These are phyloP conservation scores for Ramalina intermedia DNA, from an alignment of 495 filamentous ascomycete species.

Conservation along the genomic window DNA sequence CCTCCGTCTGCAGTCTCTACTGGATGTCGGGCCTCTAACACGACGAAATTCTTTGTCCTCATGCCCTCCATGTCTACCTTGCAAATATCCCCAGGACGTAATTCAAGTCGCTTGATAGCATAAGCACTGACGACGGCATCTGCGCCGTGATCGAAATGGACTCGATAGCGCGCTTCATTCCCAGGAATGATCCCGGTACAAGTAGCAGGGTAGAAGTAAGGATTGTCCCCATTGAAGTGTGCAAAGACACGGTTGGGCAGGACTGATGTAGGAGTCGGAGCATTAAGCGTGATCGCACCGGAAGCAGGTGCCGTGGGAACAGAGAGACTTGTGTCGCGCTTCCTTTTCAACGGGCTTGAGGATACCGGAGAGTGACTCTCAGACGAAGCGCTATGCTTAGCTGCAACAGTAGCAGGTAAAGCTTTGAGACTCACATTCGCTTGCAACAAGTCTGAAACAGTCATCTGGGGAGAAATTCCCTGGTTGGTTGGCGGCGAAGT, in stretches of 20 bases:
- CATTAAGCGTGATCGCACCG: background rate
- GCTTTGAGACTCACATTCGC: too few relatives aligned
- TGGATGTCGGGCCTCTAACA: slow-evolving; percentile 24
- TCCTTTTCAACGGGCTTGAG: too few relatives aligned
- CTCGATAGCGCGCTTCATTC: slow-evolving; percentile 26
- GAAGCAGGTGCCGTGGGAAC: too few relatives aligned
- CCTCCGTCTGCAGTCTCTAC: slow-evolving; percentile 5
- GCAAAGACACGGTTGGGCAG: slow-evolving; percentile 37
- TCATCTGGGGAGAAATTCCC: too few relatives aligned
- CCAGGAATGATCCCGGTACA: slow-evolving; percentile 31
- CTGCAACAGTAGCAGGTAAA: too few relatives aligned
- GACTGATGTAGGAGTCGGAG: slow-evolving; percentile 17
- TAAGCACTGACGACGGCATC: slow-evolving; percentile 22
- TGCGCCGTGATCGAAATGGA: slow-evolving; percentile 36
- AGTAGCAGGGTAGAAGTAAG: slow-evolving; percentile 36
- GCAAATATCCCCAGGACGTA: slow-evolving; percentile 33
- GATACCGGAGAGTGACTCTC: too few relatives aligned
- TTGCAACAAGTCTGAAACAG: too few relatives aligned
- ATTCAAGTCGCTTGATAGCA: slow-evolving; percentile 29
- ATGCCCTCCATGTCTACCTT: slow-evolving; percentile 35
- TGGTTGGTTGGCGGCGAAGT: too few relatives aligned
- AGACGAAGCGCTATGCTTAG: too few relatives aligned
- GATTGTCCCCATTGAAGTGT: slow-evolving; percentile 33
- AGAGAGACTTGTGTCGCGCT: too few relatives aligned
- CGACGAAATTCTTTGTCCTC: slow-evolving; percentile 32